phyloP scores from a whole-genome alignment of 345 rosid species.

The Draba incana region DNA sequence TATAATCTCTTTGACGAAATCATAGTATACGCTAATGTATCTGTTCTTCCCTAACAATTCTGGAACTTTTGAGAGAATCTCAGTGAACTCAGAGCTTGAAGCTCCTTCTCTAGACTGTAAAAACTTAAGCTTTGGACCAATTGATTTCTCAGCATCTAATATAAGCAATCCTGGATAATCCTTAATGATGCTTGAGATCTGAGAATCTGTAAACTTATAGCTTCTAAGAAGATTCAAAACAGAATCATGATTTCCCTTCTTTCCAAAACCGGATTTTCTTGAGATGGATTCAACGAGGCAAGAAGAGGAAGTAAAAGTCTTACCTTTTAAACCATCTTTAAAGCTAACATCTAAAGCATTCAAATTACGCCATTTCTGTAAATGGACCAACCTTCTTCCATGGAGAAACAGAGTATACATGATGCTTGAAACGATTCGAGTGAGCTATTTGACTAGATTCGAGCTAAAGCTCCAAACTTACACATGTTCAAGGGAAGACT shows the following conservation, averaged over 20 bases:
- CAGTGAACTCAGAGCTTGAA: slow-evolving; percentile 4
- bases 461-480: no score
- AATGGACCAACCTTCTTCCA: background rate
- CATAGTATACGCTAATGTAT: background rate
- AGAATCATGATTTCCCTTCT: slow-evolving; percentile 8
- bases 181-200: slow-evolving; percentile 26
- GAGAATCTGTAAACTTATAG: slow-evolving; percentile 34
- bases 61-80: slow-evolving; percentile 20
- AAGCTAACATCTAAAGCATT: background rate
- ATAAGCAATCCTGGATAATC: slow-evolving; percentile 20
- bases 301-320: background rate
- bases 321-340: background rate
- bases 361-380: slow-evolving; percentile 1
- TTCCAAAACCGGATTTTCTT: background rate
- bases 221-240: slow-evolving; percentile 30
- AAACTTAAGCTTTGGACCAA: slow-evolving; percentile 38
- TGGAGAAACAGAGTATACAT: slow-evolving; percentile 8
- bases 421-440: background rate
- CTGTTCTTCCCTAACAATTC: background rate
- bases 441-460: no score
- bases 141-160: slow-evolving; percentile 10
- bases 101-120: slow-evolving; percentile 10
- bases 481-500: no score
- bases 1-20: slow-evolving; percentile 13
- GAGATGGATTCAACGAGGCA: slow-evolving; percentile 27